Evolutionary conservation across 495 filamentous ascomycete species (phyloP).

Genomic region (Neurospora discreta): DNA sequence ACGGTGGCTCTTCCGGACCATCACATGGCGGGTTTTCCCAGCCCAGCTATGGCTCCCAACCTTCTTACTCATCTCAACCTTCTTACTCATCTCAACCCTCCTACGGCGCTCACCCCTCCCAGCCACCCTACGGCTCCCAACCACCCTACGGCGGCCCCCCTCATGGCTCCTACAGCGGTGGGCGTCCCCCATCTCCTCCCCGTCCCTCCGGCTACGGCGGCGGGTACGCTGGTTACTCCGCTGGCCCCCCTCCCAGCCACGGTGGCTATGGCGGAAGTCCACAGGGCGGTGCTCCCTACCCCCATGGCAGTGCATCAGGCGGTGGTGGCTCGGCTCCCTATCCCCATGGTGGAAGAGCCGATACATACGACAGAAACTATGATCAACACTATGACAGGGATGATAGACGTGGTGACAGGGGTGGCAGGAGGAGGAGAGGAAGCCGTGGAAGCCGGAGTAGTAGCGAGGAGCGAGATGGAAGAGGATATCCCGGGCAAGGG

Average conservation of each 20-base stretch:
- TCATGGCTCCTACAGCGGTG: background rate
- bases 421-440: background rate
- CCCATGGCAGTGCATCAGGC: background rate
- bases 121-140: background rate
- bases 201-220: background rate
- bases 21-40: background rate
- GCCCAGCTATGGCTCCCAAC: background rate
- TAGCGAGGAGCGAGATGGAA: background rate
- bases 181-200: background rate
- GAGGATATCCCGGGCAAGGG: background rate
- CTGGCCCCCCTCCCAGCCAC: background rate
- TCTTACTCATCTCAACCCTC: conserved; percentile 1
- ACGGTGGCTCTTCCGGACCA: background rate
- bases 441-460: background rate
- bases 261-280: background rate
- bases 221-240: background rate
- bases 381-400: background rate
- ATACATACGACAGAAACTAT: background rate
- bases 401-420: background rate
- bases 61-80: background rate
- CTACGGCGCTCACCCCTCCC: conserved; percentile 1
- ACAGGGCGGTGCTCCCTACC: background rate
- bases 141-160: background rate
- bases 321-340: background rate
- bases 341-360: background rate